Evolutionary conservation across 768 basidiomycete genomes (phyloP).

Genomic region (Lactifluus rugatus): DNA sequence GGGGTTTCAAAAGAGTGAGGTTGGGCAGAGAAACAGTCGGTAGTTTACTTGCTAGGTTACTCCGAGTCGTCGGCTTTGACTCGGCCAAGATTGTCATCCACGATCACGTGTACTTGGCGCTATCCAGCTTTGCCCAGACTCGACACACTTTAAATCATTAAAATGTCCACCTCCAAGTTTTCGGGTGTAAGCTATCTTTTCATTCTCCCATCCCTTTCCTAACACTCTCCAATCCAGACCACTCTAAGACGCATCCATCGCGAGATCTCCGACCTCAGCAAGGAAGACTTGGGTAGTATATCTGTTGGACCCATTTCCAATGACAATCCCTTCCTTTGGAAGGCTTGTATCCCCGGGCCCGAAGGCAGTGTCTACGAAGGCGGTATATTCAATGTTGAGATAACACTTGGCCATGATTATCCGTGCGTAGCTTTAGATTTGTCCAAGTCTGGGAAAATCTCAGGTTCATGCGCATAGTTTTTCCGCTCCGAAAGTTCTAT

Average conservation of each 20-base stretch:
- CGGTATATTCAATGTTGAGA: conserved; percentile 60
- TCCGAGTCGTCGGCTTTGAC: neutral
- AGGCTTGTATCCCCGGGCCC: conserved; percentile 70
- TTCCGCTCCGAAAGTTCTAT: conserved; percentile 67
- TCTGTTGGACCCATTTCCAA: conserved; percentile 52
- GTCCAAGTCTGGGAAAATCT: neutral
- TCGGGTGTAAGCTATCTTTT: conserved; percentile 11
- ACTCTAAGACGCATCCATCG: conserved; percentile 78
- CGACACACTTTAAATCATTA: too few relatives aligned
- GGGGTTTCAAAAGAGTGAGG: neutral
- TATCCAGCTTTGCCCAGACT: too few relatives aligned
- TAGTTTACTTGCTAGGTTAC: too few relatives aligned
- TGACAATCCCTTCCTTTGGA: conserved; percentile 63
- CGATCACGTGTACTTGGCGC: conserved; percentile 6
- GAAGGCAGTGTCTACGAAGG: conserved; percentile 78
- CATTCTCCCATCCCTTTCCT: neutral
- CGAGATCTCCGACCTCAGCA: conserved; percentile 70
- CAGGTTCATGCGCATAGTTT: conserved; percentile 38
- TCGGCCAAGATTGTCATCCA: neutral
- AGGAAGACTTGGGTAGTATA: conserved; percentile 73
- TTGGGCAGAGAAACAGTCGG: too few relatives aligned
- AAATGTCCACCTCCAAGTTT: conserved; percentile 8
- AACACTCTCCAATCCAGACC: conserved; percentile 29
- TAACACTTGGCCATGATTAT: conserved; percentile 62
- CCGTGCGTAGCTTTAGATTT: conserved; percentile 41